phyloP scores from a whole-genome alignment of 2,329 filamentous ascomycete species.

The Pseudonectria foliicola region DNA sequence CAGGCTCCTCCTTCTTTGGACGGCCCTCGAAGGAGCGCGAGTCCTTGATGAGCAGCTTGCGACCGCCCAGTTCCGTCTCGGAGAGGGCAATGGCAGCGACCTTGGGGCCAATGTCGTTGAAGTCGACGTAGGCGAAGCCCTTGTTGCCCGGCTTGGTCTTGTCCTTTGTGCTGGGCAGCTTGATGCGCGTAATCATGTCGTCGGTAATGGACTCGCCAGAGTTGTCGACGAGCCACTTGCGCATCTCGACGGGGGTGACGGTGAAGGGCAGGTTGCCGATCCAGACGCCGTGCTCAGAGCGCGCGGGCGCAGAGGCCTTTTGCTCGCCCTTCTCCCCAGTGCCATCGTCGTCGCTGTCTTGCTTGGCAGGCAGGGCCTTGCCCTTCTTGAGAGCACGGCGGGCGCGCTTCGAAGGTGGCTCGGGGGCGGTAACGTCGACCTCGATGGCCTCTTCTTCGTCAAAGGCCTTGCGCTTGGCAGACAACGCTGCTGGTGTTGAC shows the following conservation, averaged over 20 bases:
- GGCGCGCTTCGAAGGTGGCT: slow-evolving; percentile 92
- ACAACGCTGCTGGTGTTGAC: slow-evolving; percentile 6
- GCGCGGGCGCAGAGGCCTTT: slow-evolving; percentile 42
- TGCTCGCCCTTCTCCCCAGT: slow-evolving; percentile 29
- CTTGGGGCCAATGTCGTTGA: slow-evolving; percentile 61
- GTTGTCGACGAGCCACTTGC: slow-evolving; percentile 70
- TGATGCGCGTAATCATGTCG: slow-evolving; percentile 73
- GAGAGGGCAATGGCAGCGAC: slow-evolving; percentile 76
- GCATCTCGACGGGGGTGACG: slow-evolving; percentile 65
- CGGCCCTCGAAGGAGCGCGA: slow-evolving; percentile 86
- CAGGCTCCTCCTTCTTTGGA: slow-evolving; percentile 54
- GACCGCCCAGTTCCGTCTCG: slow-evolving; percentile 70
- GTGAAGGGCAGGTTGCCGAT: slow-evolving; percentile 92
- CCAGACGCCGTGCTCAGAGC: slow-evolving; percentile 85
- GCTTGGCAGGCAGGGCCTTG: slow-evolving; percentile 46
- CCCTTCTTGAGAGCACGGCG: slow-evolving; percentile 84
- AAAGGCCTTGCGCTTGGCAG: slow-evolving; percentile 59
- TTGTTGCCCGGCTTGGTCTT: slow-evolving; percentile 55
- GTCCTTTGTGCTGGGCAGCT: slow-evolving; percentile 62
- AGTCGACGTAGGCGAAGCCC: slow-evolving; percentile 96
- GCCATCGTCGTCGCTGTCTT: slow-evolving; percentile 29
- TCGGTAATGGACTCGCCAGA: slow-evolving; percentile 59
- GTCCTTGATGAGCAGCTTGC: slow-evolving; percentile 88
- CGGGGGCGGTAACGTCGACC: slow-evolving; percentile 81
- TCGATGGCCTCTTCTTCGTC: slow-evolving; percentile 63